Evolutionary conservation across 2,329 filamentous ascomycete species (phyloP), one percentile per base, ranked within the genome.

Genomic region (Alternaria viburni): DNA sequence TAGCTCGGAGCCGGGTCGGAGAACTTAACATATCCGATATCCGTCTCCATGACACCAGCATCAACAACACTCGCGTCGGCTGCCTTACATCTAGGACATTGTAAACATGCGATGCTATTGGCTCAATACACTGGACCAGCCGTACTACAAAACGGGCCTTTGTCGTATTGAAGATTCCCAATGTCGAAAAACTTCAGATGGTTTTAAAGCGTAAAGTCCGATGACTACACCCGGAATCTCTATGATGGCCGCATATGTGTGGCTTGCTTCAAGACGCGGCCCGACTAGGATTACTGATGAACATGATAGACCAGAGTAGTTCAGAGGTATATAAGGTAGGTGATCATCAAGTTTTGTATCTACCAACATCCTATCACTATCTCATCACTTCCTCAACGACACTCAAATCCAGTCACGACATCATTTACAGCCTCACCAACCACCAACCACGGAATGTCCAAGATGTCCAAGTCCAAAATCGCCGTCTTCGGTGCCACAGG

Each of bases 401-500:
- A 15, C 13, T 32, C 13, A 15, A 36, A 36, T 21, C 21, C 21
- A 21, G 4, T 21, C 15, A 41, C 4, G 32, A n/a, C 32, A 5
- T n/a, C 32, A 21, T 15, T 23, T 12, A 15, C 8, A 19, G 0
- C 1, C 32, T 17, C 36, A 41, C 26, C 43, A 19, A 47, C 0
- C 19, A 19, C 12, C 7, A 25, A 3, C 4, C 9, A 10, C 3
- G n/a, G n/a, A n/a, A n/a, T n/a, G n/a, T n/a, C 1, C 32, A 47
- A 41, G 17, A 57, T 50, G 44, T 36, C 46, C 21, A 61, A 61
- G 7, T 15, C 54, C 0, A 61, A 72, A 54, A 63, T 79, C 54
- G 72, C 71, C 49, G 57, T 79, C 61, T 71, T 79, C 45, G 76
- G 76, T 45, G 73, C 74, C 19, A 77, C 75, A 6, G 77, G 76